Evolutionary conservation across 2,329 filamentous ascomycete genomes (phyloP), one percentile per base, ranked within the genome.

Genomic region (Penicillium sp.): DNA sequence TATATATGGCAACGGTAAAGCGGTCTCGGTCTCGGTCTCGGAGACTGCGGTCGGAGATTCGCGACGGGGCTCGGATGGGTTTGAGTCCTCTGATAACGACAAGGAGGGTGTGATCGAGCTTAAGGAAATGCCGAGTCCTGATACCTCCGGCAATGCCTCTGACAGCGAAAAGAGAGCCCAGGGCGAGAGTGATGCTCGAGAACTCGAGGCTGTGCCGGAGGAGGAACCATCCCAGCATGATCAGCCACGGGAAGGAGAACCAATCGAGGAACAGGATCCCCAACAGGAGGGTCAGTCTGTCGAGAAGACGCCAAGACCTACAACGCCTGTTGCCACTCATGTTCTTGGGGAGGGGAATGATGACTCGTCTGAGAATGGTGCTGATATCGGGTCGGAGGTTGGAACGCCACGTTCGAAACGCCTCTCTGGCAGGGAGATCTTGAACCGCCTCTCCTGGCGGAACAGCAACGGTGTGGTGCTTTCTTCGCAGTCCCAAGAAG

Each of bases 1-100:
- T 6, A 78, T 82, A 2, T 94, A 96, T 61, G 89, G 88, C 0
- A 79, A 88, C 58, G 83, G 82, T 18, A 67, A 73, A 66, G 61
- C 61, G 36, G 61, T 74, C 7, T 65, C 60, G 36, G 61, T 74
- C 7, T 65, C 60, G 7, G 18, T 62, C 48, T 62, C 66, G 1
- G 66, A 69, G 16, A 69, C 67, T 18, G 62, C 63, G 2, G 59
- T 64, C 4, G 62, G 57, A 13, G 63, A 63, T 11, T 65, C 62
- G 1, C 51, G 60, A 34, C 47, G 57, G 13, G 59, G 57, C 9
- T 65, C 61, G 1, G 60, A 61, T 32, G 58, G 52, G 2, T 61
- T 44, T 18, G 51, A 43, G 6, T 58, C 62, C 10, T 59, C 59
- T 1, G 57, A 59, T 9, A 52, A 58, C 18, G 63, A 65, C 8